Evolutionary conservation across 2,329 filamentous ascomycete genomes (phyloP).

Genomic region (Metarhizium humberi): DNA sequence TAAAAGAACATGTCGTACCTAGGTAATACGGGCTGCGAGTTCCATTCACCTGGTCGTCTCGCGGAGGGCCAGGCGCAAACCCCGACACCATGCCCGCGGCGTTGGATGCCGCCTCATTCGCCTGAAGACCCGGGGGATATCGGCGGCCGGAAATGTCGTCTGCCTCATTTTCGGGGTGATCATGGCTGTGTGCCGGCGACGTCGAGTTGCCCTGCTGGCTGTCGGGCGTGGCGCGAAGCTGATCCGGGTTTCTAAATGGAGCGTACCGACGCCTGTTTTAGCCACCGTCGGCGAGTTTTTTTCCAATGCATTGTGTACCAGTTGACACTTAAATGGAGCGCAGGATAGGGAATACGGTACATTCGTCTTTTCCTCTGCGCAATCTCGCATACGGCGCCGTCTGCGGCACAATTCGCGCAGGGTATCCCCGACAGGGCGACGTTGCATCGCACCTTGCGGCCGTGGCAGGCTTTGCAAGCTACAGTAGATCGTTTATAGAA

Average conservation of each 20-base stretch:
- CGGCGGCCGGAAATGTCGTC: neutral
- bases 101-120: neutral
- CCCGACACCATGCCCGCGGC: neutral
- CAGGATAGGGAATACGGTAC: neutral
- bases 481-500: conserved; percentile 1
- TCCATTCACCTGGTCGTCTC: neutral
- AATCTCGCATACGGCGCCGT: conserved; percentile 12
- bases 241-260: neutral
- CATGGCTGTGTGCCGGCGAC: neutral
- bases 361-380: conserved; percentile 5
- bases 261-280: too few relatives aligned
- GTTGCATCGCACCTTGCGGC: conserved; percentile 15
- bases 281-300: too few relatives aligned
- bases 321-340: too few relatives aligned
- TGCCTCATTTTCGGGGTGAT: neutral
- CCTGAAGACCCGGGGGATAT: neutral
- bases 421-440: conserved; percentile 13
- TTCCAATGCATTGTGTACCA: too few relatives aligned
- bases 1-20: neutral
- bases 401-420: conserved; percentile 14
- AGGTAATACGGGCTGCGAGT: neutral
- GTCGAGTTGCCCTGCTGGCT: neutral
- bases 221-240: neutral
- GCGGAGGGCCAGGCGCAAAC: neutral
- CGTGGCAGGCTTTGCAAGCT: conserved; percentile 13